Conservation (phyloP, 192 early-diverging fungal genomes). For the Coemansia sp. region DNA sequence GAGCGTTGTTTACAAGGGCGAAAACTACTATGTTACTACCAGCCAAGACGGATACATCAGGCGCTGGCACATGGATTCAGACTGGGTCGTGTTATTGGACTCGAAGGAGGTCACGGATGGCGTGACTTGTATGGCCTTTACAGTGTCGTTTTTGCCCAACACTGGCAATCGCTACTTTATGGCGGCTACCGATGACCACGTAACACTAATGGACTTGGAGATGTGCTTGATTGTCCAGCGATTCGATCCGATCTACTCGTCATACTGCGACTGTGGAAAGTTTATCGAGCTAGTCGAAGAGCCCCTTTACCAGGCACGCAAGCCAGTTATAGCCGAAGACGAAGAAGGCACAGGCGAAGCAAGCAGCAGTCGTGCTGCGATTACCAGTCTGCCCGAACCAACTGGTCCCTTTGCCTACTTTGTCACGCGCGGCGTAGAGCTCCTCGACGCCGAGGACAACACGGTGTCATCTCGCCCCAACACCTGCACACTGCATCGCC, state of each 20-base stretch:
- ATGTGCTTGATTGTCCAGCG: constrained; percentile 55
- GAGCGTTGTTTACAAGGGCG: constrained; percentile 69
- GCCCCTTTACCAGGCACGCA: constrained; percentile 35
- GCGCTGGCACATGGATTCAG: constrained; percentile 81
- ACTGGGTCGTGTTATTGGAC: constrained; percentile 72
- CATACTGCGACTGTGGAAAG: constrained; percentile 94
- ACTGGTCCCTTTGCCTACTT: constrained; percentile 69
- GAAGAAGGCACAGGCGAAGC: constrained; percentile 13
- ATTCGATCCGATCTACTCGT: constrained; percentile 76
- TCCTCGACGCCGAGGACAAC: constrained; percentile 79
- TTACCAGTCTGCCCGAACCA: constrained; percentile 10
- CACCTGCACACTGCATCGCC: constrained; percentile 80
- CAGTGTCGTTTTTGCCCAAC: constrained; percentile 88
- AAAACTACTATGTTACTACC: constrained; percentile 82
- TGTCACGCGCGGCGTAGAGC: constrained; percentile 85
- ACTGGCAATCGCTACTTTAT: constrained; percentile 93
- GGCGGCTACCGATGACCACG: constrained; percentile 84
- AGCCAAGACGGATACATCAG: constrained; percentile 95
- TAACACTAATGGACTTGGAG: constrained; percentile 92
- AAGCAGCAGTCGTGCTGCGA: neutral
- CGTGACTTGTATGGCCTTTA: constrained; percentile 95
- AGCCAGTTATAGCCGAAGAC: constrained; percentile 36
- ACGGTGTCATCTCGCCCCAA: constrained; percentile 76
- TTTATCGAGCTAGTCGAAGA: constrained; percentile 75
- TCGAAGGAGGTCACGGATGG: constrained; percentile 74